These are phyloP conservation scores for Stagonosporopsis rhizophila DNA, from an alignment of 2,329 filamentous ascomycete species.

Conservation along the genomic window DNA sequence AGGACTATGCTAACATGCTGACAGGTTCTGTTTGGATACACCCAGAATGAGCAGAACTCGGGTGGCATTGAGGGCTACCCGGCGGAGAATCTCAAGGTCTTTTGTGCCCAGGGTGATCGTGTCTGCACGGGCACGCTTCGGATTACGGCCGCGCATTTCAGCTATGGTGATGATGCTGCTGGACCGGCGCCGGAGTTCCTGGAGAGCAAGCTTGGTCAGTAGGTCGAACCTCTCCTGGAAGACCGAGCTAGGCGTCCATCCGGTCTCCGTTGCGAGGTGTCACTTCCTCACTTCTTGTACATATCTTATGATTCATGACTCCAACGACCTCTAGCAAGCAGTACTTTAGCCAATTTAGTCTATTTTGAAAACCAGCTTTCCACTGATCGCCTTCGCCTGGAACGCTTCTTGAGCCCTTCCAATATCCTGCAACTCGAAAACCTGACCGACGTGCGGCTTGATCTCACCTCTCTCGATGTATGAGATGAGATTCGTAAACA, in stretches of 20 bases:
- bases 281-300: neutral
- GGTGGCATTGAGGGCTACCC: slow-evolving; percentile 48
- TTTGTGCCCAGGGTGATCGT: slow-evolving; percentile 45
- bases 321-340: neutral
- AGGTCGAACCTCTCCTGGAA: neutral
- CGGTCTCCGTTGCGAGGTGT: neutral
- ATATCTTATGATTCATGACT: neutral
- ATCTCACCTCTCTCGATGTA: slow-evolving; percentile 22
- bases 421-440: slow-evolving; percentile 19
- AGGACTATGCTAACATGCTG: neutral
- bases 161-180: slow-evolving; percentile 38
- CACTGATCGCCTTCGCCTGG: slow-evolving; percentile 6
- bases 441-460: slow-evolving; percentile 15
- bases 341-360: neutral
- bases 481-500: slow-evolving; percentile 18
- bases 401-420: slow-evolving; percentile 17
- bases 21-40: slow-evolving; percentile 51
- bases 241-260: too few relatives aligned
- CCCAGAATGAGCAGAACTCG: slow-evolving; percentile 48
- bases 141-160: slow-evolving; percentile 44
- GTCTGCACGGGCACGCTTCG: slow-evolving; percentile 47
- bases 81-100: slow-evolving; percentile 41
- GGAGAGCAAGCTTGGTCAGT: slow-evolving; percentile 23
- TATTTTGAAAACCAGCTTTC: slow-evolving; percentile 17
- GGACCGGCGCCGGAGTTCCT: slow-evolving; percentile 39